Percentiles rank a stretch among this genome's conserved stretches.
phyloP scores from a whole-genome alignment of 805 yeast species.

The Nematodospora valgi region DNA sequence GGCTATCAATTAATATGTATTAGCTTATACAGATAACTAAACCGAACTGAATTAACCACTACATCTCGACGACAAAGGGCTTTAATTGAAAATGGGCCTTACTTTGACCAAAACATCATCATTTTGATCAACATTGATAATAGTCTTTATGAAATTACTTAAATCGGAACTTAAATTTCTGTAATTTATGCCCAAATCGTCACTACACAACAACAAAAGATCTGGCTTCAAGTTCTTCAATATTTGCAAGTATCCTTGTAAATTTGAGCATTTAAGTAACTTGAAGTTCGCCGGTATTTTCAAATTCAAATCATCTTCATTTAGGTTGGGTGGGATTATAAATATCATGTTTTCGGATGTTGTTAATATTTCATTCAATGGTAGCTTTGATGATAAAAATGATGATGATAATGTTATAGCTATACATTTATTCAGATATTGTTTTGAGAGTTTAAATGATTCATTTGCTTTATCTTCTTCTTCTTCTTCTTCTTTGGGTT shows the following conservation, averaged over 20 bases:
- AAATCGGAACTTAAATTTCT: constrained; percentile 30
- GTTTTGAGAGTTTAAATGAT: constrained; percentile 5
- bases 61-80: neutral
- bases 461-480: constrained; percentile 2
- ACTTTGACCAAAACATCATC: constrained; percentile 13
- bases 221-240: constrained; percentile 41
- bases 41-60: no score
- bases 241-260: constrained; percentile 38
- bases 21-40: no score
- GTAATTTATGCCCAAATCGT: constrained; percentile 36
- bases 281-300: constrained; percentile 27
- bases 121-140: constrained; percentile 23
- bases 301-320: constrained; percentile 32
- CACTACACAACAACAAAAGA: constrained; percentile 36
- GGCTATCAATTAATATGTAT: no score
- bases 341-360: constrained; percentile 37
- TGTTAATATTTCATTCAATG: constrained; percentile 36
- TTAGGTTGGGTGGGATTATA: constrained; percentile 41
- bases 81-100: constrained; percentile 12
- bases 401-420: constrained; percentile 42
- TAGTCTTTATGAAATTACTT: constrained; percentile 34
- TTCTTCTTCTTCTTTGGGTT: constrained; percentile 4
- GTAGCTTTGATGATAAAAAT: constrained; percentile 33
- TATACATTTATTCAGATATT: constrained; percentile 30
- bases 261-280: constrained; percentile 35